These are phyloP conservation scores for Myriosclerotinia curreyana DNA, from an alignment of 2,329 filamentous ascomycete species.

Conservation along the genomic window DNA sequence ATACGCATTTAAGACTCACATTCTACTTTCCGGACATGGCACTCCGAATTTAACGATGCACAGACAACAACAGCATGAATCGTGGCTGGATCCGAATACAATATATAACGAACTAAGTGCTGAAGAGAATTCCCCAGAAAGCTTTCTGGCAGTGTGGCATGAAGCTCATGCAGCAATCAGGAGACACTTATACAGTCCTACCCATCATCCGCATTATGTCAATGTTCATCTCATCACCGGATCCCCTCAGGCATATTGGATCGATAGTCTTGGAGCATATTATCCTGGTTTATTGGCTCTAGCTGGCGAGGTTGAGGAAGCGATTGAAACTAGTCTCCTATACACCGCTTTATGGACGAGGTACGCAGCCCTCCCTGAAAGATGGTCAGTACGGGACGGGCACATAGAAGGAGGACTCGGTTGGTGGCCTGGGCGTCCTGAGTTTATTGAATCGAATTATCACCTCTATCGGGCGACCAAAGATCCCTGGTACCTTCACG, in stretches of 20 bases:
- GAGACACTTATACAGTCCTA: constrained; percentile 80
- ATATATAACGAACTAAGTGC: constrained; percentile 58
- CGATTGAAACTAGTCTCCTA: constrained; percentile 82
- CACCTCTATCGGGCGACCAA: constrained; percentile 91
- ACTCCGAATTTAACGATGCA: constrained; percentile 49
- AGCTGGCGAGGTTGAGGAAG: constrained; percentile 86
- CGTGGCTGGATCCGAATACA: constrained; percentile 62
- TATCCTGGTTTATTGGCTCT: constrained; percentile 86
- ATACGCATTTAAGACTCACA: constrained; percentile 92
- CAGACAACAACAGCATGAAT: constrained; percentile 24
- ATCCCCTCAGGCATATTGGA: constrained; percentile 86
- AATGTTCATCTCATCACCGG: constrained; percentile 88
- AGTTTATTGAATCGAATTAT: constrained; percentile 96
- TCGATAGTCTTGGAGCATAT: constrained; percentile 92
- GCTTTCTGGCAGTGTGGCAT: constrained; percentile 80
- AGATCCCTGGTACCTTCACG: constrained; percentile 94
- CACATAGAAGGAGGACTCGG: constrained; percentile 81
- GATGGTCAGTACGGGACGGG: constrained; percentile 84
- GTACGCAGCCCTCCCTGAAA: constrained; percentile 88
- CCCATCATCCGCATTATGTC: constrained; percentile 87
- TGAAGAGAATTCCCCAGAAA: constrained; percentile 68
- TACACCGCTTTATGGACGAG: constrained; percentile 93
- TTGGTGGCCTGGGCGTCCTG: constrained; percentile 94
- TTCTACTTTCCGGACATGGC: constrained; percentile 76
- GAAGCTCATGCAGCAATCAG: constrained; percentile 84